Evolutionary conservation across 1,284 basidiomycete species (phyloP), one percentile per base, ranked within the genome.

Genomic region (Amylostereum chailletii): DNA sequence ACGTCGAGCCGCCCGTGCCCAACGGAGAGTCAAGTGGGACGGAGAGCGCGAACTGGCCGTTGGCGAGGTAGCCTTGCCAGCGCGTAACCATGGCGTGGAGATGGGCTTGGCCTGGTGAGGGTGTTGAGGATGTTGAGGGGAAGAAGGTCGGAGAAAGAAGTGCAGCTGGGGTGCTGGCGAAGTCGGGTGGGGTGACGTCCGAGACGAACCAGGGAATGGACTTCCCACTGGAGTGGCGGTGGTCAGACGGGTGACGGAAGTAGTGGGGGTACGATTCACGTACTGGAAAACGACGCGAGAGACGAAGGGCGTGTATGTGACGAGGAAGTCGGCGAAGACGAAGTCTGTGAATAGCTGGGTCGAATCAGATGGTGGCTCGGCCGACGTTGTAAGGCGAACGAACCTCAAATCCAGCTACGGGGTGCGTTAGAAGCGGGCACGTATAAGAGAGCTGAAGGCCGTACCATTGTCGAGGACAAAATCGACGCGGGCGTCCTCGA

Each of bases 181-280:
- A 93, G 65, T 94, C 91, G 29, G 72, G 68, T 1, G 91, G 90
- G 1, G 87, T 84, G 26, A 94, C 91, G 63, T 94, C 91, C 9
- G 87, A 92, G 46, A 95, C 93, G 62, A 95, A 97, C 93, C 91
- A 93, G 0, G 92, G 91, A 48, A 94, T 86, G 6, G 87, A 70
- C 65, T 94, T 94, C 0, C 90, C 88, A 65, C 89, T 92, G 59
- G 27, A 37, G 10, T 38, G 43, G 26, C 33, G 50, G 27, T 43
- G 33, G 39, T 43, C 39, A 44, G 39, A 6, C 10, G 42, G 11
- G 48, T 40, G 11, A 7, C 36, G 10, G 31, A 30, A 2, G 11
- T n/a, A 27, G 41, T 27, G 36, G n/a, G 40, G 29, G 46, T 30
- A 50, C 3, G 34, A 46, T 32, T 26, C 19, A 71, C 88, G 51